Conservation (phyloP, 768 basidiomycete species). For the Suillus decipiens region DNA sequence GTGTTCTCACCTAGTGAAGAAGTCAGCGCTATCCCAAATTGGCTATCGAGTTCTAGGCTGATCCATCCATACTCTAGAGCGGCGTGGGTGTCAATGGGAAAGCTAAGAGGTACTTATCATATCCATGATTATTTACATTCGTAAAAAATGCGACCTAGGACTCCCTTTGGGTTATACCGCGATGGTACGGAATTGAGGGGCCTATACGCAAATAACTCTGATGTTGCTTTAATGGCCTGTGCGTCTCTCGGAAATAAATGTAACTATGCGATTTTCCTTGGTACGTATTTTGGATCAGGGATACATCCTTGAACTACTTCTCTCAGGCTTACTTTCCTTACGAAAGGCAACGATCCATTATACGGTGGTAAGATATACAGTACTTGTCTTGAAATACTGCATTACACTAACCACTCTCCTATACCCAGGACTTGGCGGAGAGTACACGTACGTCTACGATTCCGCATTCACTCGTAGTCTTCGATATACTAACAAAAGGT, state of each 20-base stretch:
- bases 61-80: conserved; percentile 38
- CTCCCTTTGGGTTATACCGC: conserved; percentile 74
- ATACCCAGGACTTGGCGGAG: conserved; percentile 67
- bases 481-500: not conserved
- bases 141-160: conserved; percentile 42
- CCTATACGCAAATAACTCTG: conserved; percentile 68
- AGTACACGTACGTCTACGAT: conserved; percentile 62
- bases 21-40: conserved; percentile 39
- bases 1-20: conserved; percentile 76
- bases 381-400: not conserved
- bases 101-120: conserved; percentile 60
- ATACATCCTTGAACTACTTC: not conserved
- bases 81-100: conserved; percentile 69
- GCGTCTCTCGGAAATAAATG: conserved; percentile 61
- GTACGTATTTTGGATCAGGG: conserved; percentile 36
- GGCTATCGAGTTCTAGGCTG: not conserved
- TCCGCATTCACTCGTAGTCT: conserved; percentile 6
- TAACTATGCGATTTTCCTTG: conserved; percentile 75
- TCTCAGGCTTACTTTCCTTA: not conserved
- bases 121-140: conserved; percentile 3
- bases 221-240: conserved; percentile 71
- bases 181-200: conserved; percentile 77
- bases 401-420: not conserved
- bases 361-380: conserved; percentile 61
- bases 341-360: conserved; percentile 71